A percentile compares a stretch with the other conserved stretches of the same genome.
Evolutionary conservation across 306 rosid species (phyloP).

Genomic region (Trifolium subterraneum): DNA sequence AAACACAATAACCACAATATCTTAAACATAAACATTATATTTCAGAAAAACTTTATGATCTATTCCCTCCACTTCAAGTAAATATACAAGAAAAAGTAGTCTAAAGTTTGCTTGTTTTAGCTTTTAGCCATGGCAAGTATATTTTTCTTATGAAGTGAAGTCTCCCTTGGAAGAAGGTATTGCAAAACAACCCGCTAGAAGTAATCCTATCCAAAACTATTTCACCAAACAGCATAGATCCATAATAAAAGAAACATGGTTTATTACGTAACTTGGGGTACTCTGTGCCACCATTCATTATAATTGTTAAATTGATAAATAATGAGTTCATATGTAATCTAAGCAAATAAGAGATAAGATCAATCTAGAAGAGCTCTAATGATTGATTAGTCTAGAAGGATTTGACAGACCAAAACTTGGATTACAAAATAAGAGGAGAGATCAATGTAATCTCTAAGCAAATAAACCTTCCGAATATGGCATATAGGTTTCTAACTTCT

Average conservation of each 20-base stretch:
- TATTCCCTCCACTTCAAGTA: background rate
- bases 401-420: constrained; percentile 8
- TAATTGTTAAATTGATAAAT: constrained; percentile 28
- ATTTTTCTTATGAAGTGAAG: constrained; percentile 21
- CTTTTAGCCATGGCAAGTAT: constrained; percentile 11
- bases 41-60: constrained; percentile 8
- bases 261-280: constrained; percentile 12
- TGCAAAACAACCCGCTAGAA: constrained; percentile 21
- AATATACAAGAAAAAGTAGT: background rate
- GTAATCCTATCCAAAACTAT: constrained; percentile 14
- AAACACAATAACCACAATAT: constrained; percentile 8
- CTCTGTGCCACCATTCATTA: constrained; percentile 3
- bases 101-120: constrained; percentile 21
- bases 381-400: constrained; percentile 22
- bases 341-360: too few species aligned
- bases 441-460: constrained; percentile 30
- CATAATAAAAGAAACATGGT: constrained; percentile 1
- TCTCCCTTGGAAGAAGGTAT: constrained; percentile 3
- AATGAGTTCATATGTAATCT: constrained; percentile 9
- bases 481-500: constrained; percentile 49
- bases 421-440: background rate
- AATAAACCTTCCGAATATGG: constrained; percentile 38
- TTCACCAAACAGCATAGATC: constrained; percentile 13
- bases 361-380: constrained; percentile 20
- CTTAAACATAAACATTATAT: constrained; percentile 34